Percentiles rank a stretch among this genome's conserved stretches.
phyloP scores from a whole-genome alignment of 1,284 basidiomycete species.

The Moniliella sp. region DNA sequence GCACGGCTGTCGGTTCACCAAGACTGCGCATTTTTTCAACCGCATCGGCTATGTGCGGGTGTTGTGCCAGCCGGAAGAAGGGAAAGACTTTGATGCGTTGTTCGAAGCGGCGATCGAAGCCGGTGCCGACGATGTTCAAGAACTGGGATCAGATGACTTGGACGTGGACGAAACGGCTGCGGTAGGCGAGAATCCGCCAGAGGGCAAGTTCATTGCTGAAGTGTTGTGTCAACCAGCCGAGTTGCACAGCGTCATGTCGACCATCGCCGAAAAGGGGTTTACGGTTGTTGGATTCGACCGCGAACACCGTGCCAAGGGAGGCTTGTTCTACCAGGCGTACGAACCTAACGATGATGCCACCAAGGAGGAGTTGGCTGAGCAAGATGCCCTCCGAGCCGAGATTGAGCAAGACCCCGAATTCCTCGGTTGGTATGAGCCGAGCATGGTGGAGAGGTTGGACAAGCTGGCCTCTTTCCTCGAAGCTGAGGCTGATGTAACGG shows the following conservation, averaged over 20 bases:
- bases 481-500: conserved; percentile 4
- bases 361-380: conserved; percentile 1
- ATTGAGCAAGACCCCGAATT: conserved; percentile 1
- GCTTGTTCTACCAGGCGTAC: too few relatives aligned
- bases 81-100: conserved; percentile 3
- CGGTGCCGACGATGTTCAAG: conserved; percentile 3
- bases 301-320: conserved; percentile 2
- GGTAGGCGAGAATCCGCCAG: neutral
- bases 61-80: neutral
- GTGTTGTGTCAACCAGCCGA: conserved; percentile 1
- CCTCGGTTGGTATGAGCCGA: conserved; percentile 2
- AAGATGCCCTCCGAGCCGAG: neutral
- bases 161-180: neutral
- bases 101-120: conserved; percentile 4
- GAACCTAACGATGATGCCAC: conserved; percentile 3
- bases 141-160: conserved; percentile 1
- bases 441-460: conserved; percentile 4
- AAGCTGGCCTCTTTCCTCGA: conserved; percentile 3
- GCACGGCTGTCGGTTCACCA: conserved; percentile 3
- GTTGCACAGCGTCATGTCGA: too few relatives aligned
- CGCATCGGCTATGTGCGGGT: conserved; percentile 3
- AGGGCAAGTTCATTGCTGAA: too few relatives aligned
- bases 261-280: neutral
- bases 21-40: conserved; percentile 5
- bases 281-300: neutral